These are phyloP conservation scores for Ganoderma lucidum DNA, from an alignment of 1,284 basidiomycete genomes.

Conservation along the genomic window DNA sequence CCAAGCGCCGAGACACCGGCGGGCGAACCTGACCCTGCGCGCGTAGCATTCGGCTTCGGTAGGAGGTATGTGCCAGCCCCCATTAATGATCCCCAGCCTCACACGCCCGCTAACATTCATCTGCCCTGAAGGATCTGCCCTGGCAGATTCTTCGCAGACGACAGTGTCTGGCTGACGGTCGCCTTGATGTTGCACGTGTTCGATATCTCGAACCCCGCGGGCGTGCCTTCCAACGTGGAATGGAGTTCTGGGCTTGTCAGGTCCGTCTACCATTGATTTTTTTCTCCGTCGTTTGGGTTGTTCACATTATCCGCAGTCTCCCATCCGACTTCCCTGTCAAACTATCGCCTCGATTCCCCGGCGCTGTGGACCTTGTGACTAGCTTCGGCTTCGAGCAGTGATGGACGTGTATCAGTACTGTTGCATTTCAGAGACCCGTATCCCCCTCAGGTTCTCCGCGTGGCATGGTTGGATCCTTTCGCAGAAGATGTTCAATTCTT, in stretches of 20 bases:
- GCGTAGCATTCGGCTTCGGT: constrained; percentile 22
- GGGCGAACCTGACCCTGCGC: constrained; percentile 21
- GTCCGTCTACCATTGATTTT: neutral
- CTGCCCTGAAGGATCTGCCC: neutral
- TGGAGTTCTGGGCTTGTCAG: constrained; percentile 3
- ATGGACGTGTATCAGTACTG: too few species aligned
- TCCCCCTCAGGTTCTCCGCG: too few species aligned
- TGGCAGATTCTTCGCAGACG: neutral
- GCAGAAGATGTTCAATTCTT: too few species aligned
- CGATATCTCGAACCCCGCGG: neutral
- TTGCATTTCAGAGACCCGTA: too few species aligned
- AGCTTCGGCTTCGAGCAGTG: neutral
- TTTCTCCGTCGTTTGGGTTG: too few species aligned
- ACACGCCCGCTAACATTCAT: neutral
- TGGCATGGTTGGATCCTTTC: too few species aligned
- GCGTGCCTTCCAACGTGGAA: neutral
- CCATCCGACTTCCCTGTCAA: neutral
- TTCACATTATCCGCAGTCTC: neutral
- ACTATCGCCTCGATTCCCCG: neutral
- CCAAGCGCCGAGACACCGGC: neutral
- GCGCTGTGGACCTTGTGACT: neutral
- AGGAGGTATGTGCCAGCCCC: constrained; percentile 12
- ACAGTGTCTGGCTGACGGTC: neutral
- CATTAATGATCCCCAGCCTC: accelerated
- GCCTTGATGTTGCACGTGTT: neutral